Conservation (phyloP, 345 rosid species). For the Euphorbia peplus region DNA sequence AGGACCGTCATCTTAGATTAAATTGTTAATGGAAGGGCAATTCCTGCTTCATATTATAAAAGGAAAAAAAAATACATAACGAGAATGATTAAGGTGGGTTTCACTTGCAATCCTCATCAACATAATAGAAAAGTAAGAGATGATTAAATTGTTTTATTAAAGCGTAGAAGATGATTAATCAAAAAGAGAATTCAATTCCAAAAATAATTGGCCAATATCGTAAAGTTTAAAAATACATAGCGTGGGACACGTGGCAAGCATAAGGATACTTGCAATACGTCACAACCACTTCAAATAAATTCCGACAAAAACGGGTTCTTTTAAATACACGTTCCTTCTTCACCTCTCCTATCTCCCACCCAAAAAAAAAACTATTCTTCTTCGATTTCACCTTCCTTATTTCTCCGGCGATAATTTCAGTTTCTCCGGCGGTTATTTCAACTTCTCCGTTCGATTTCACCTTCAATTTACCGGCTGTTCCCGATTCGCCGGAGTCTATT, state of each 20-base stretch:
- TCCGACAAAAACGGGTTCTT: constrained; percentile 18
- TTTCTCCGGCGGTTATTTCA: not conserved
- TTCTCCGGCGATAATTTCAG: constrained; percentile 2
- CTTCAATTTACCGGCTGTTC: not conserved
- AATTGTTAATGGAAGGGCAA: too few relatives aligned
- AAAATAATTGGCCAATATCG: constrained; percentile 8
- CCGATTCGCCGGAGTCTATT: constrained; percentile 19
- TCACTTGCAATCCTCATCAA: too few relatives aligned
- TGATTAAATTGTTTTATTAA: too few relatives aligned
- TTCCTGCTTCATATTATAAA: too few relatives aligned
- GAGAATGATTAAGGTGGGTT: too few relatives aligned
- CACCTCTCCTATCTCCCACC: not conserved
- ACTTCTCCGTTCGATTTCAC: not conserved
- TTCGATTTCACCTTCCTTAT: not conserved
- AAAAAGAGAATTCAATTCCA: too few relatives aligned
- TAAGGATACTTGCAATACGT: constrained; percentile 13
- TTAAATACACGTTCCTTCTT: not conserved
- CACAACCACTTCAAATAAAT: constrained; percentile 20
- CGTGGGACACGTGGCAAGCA: constrained; percentile 29
- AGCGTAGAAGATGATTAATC: not conserved
- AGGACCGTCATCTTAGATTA: too few relatives aligned
- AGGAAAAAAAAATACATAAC: too few relatives aligned
- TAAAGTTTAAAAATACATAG: not conserved
- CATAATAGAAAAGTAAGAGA: too few relatives aligned
- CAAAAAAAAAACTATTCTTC: not conserved